Evolutionary conservation across 768 basidiomycete genomes (phyloP), one percentile per base, ranked within the genome.

Genomic region (Collybia nuda): DNA sequence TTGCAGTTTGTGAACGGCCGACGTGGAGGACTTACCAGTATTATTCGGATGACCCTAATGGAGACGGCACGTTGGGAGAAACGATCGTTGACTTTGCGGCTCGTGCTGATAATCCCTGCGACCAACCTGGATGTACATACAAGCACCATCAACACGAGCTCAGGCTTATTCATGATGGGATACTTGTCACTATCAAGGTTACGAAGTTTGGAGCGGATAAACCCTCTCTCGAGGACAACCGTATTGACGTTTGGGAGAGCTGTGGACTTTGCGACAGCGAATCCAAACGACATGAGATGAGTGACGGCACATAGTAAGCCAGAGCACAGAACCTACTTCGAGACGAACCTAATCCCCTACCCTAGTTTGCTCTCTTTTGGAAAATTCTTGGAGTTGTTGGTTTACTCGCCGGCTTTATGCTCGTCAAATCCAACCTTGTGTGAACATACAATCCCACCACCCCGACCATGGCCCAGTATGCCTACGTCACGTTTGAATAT

Each of bases 351-450:
- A 35, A 37, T 17, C 9, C 26, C 12, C 23, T 3, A 44, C 17
- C 2, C 29, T 28, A 82, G 83, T 48, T 59, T 84, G 6, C 68
- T 76, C 40, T 82, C 82, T 0, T 82, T 77, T 50, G 78, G 75
- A 15, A 85, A 85, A 58, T 84, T 73, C 54, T 62, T 84, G 14
- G 82, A 85, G 60, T 58, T 84, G 3, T 61, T 80, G 1, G 53
- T 79, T 6, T 83, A 80, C 56, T 77, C 79, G 1, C 67, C 71
- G 0, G 45, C 62, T 2, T 48, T 81, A 6, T 66, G 61, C 47
- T 57, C 46, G 0, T 45, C 76, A 7, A 62, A 67, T 6, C 68
- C 75, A 3, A 40, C 69, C 0, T 55, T 82, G 7, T 86, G 84
- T 51, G 69, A 69, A 49, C 84, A 85, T 58, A 74, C 73, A 12